Evolutionary conservation across 495 filamentous ascomycete species (phyloP).

Genomic region (Bacidia gigantensis): DNA sequence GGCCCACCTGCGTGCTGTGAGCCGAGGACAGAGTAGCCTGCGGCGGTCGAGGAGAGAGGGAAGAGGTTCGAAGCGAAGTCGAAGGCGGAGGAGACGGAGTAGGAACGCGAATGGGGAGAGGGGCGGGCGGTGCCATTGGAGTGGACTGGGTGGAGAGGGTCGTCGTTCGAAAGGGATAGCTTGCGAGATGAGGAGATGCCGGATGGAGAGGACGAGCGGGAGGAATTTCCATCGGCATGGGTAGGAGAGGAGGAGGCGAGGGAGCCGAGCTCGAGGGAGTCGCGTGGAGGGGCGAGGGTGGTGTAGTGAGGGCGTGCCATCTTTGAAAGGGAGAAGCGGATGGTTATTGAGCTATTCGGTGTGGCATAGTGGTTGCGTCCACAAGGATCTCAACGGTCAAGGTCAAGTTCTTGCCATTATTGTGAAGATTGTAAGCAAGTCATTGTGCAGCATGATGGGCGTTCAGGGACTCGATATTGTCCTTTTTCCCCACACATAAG

Average conservation of each 20-base stretch:
- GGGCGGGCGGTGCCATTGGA: slow-evolving; percentile 33
- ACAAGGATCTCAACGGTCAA: too few species aligned
- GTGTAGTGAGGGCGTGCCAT: slow-evolving; percentile 15
- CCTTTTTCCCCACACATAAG: too few species aligned
- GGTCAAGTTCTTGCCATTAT: too few species aligned
- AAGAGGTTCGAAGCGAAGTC: slow-evolving; percentile 87
- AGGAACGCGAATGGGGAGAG: slow-evolving; percentile 50
- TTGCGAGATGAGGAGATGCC: slow-evolving; percentile 84
- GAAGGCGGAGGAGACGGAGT: slow-evolving; percentile 82
- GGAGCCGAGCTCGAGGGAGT: slow-evolving; percentile 93
- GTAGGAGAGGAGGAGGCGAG: slow-evolving; percentile 66
- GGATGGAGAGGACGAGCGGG: slow-evolving; percentile 58
- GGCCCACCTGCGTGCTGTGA: slow-evolving; percentile 39
- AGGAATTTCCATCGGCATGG: slow-evolving; percentile 39
- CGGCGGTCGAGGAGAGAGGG: slow-evolving; percentile 71
- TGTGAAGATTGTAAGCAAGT: neutral
- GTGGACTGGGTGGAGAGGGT: slow-evolving; percentile 54
- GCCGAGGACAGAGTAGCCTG: slow-evolving; percentile 71
- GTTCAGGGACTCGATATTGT: too few species aligned
- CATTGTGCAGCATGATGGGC: neutral
- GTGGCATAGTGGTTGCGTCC: neutral
- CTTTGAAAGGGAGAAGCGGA: neutral
- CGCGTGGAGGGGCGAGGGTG: slow-evolving; percentile 43
- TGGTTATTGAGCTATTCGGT: neutral
- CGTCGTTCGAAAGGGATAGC: slow-evolving; percentile 75